Base-by-base conservation (phyloP, 441 rosid genomes). In the Adansonia gregorii region DNA sequence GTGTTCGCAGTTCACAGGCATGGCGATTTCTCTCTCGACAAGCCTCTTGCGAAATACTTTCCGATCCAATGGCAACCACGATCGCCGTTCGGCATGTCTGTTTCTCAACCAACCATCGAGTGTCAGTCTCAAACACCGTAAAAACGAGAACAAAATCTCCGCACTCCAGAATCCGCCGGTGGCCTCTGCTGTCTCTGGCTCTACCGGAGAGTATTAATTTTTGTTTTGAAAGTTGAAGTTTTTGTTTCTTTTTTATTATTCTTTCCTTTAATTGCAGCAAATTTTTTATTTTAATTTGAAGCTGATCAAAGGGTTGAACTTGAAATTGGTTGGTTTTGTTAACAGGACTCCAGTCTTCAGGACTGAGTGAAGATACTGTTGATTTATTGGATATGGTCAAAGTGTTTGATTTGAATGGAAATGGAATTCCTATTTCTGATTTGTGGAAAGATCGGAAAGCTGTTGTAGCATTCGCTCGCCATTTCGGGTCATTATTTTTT, bases 391-490 rank as follows among this genome's bases (percentile, higher is more conserved):
- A 91, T 15, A 82, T 82, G 0, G 94, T 93, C 51, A 56, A 88
- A 73, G 88, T 94, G 56, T 84, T 90, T 81, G 94, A 87, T 88
- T 86, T 92, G 88, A 83, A 82, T 61, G 97, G 97, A 46, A 86
- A 88, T 24, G 94, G 81, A 78, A 76, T 90, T 78, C 89, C 89
- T 0, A 81, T 96, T 80, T 90, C 98, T 61, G 91, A 92, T 87
- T 75, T 96, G 71, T 96, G 98, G 98, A 91, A 89, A 68, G 95
- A 91, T 8, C 83, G 97, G 77, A 96, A 85, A 78, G 91, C 95
- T 0, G 94, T 92, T 68, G 88, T 96, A 46, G 98, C 98, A 0
- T 96, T 96, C 81, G 97, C 97, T 76, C 97, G 98, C 81, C 98
- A 94, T 84, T 96, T 96, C 76, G 98, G 97, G 98, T 92, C 73